Percentiles rank a stretch among this genome's conserved stretches.
phyloP scores from a whole-genome alignment of 257 asterid species.

The Gentiana macrophylla region DNA sequence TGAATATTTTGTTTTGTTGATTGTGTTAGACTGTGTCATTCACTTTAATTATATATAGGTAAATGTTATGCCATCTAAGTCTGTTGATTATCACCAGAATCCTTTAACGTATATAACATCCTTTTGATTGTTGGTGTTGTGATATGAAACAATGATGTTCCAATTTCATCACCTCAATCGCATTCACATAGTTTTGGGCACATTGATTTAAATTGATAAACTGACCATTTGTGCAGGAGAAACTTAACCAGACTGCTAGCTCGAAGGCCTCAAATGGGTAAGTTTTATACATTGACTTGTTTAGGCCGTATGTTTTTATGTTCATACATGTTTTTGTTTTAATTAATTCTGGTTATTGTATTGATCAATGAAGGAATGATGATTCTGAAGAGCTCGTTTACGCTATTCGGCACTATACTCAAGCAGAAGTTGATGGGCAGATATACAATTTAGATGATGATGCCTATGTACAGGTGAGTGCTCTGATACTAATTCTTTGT shows the following conservation, averaged over 20 bases:
- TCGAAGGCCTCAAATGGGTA: conserved; percentile 6
- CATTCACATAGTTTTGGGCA: too few relatives aligned
- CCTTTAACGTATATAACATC: too few relatives aligned
- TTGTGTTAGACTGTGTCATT: too few relatives aligned
- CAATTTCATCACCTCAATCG: too few relatives aligned
- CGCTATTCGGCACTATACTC: conserved; percentile 39
- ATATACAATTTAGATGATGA: conserved; percentile 45
- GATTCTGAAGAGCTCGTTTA: conserved; percentile 18
- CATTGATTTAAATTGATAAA: too few relatives aligned
- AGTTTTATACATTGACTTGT: not conserved
- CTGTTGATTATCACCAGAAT: too few relatives aligned
- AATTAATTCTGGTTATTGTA: not conserved
- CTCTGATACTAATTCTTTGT: not conserved
- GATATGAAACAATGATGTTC: too few relatives aligned
- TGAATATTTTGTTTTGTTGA: too few relatives aligned
- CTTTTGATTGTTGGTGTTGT: too few relatives aligned
- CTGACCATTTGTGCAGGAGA: not conserved
- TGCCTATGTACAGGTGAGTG: conserved; percentile 47
- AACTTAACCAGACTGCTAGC: not conserved
- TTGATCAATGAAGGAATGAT: conserved; percentile 6
- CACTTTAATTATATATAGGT: too few relatives aligned
- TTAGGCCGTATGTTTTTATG: not conserved
- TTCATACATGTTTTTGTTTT: not conserved
- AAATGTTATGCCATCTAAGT: too few relatives aligned
- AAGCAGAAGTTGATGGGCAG: conserved; percentile 44